These are phyloP conservation scores for Tripterygium wilfordii DNA, from an alignment of 177 flowering plant species.

Conservation along the genomic window DNA sequence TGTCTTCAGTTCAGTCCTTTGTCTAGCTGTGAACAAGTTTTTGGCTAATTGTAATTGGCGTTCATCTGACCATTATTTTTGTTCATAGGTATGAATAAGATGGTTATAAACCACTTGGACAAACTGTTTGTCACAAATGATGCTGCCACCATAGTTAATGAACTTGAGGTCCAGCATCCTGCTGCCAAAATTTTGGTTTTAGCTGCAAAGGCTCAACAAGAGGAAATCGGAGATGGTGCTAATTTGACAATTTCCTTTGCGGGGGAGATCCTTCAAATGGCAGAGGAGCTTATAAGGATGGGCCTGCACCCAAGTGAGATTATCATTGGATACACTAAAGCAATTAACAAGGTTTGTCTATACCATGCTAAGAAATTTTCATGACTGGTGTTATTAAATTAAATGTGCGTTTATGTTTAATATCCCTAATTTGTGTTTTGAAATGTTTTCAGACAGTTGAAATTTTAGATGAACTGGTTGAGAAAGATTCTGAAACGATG, in stretches of 20 bases:
- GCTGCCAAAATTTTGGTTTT: constrained; percentile 92
- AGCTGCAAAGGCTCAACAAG: constrained; percentile 94
- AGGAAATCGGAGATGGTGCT: constrained; percentile 98
- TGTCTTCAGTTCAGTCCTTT: no score
- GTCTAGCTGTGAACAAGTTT: no score
- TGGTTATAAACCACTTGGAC: constrained; percentile 96
- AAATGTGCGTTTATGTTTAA: no score
- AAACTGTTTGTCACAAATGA: constrained; percentile 90
- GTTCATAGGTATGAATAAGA: constrained; percentile 85
- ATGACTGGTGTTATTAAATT: no score
- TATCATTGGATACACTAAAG: constrained; percentile 83
- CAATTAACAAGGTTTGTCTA: constrained; percentile 57
- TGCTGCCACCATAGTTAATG: constrained; percentile 91
- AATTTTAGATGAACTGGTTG: constrained; percentile 53
- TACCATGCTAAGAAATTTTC: background rate
- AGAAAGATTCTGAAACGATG: constrained; percentile 46
- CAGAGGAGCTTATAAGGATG: constrained; percentile 91
- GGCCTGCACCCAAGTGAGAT: constrained; percentile 96
- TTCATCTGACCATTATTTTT: no score
- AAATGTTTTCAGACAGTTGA: constrained; percentile 46
- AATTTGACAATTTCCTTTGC: constrained; percentile 86
- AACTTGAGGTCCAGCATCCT: constrained; percentile 96
- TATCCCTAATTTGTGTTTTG: no score
- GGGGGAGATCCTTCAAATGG: constrained; percentile 85
- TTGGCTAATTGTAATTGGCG: no score